phyloP scores from a whole-genome alignment of 23 red algal species.

The Pyropia haitanensis region DNA sequence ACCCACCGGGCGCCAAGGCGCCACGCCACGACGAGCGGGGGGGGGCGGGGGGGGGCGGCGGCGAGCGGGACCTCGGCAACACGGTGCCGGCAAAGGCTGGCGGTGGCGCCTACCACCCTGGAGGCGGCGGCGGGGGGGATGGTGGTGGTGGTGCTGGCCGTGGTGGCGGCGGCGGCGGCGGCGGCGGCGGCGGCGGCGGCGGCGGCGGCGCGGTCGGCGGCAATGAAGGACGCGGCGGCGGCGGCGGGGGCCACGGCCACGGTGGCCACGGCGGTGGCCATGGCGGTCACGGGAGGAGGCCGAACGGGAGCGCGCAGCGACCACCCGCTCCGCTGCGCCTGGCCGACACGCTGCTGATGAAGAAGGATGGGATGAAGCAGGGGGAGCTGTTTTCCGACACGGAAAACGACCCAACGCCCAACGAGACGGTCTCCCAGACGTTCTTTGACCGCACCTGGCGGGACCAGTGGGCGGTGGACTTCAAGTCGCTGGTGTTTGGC shows the following conservation, averaged over 20 bases:
- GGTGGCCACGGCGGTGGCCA: not conserved
- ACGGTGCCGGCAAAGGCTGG: too few relatives aligned
- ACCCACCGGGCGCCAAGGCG: too few relatives aligned
- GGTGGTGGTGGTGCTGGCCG: not conserved
- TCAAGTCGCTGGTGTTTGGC: constrained; percentile 68
- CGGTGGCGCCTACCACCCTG: too few relatives aligned
- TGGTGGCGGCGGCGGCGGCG: constrained; percentile 17
- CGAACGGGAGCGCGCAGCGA: not conserved
- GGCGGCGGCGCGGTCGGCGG: constrained; percentile 36
- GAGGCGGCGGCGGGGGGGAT: too few relatives aligned
- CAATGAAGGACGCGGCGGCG: constrained; percentile 8
- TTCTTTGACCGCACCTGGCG: constrained; percentile 74
- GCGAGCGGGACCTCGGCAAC: too few relatives aligned
- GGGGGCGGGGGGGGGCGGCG: too few relatives aligned
- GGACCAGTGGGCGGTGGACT: constrained; percentile 78
- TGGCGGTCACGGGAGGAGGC: not conserved
- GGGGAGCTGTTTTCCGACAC: constrained; percentile 45
- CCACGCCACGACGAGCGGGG: too few relatives aligned
- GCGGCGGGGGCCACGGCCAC: not conserved
- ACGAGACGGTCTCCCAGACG: constrained; percentile 54
- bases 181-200: constrained; percentile 6
- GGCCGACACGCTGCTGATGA: constrained; percentile 74
- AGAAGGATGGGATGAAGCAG: constrained; percentile 45
- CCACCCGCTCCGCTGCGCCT: constrained; percentile 19
- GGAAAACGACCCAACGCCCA: constrained; percentile 10